phyloP scores from a whole-genome alignment of 2,329 filamentous ascomycete species.

The Ambrosiella cleistominuta region DNA sequence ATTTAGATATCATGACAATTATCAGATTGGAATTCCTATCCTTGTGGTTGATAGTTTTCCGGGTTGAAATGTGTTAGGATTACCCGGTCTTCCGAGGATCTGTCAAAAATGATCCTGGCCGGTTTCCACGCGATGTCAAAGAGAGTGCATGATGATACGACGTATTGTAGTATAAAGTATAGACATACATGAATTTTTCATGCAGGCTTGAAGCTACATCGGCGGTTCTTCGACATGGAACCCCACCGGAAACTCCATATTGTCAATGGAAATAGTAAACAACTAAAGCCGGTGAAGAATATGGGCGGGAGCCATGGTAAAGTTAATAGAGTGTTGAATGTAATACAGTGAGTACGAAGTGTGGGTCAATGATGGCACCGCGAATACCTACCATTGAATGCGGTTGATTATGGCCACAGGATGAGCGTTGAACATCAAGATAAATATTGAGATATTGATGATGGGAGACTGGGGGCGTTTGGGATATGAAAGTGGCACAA shows the following conservation, averaged over 20 bases:
- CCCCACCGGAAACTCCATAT: too few species aligned
- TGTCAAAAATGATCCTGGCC: not conserved
- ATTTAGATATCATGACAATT: too few species aligned
- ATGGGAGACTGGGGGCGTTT: not conserved
- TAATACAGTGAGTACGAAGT: not conserved
- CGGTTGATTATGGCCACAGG: not conserved
- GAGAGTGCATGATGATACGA: not conserved
- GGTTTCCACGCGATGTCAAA: not conserved
- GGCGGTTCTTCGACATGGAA: too few species aligned
- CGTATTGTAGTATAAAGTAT: not conserved
- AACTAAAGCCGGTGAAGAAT: not conserved
- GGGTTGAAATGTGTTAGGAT: too few species aligned
- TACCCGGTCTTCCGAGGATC: not conserved
- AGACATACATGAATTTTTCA: not conserved
- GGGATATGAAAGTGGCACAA: not conserved
- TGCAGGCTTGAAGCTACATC: not conserved
- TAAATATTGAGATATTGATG: too few species aligned
- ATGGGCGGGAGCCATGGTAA: not conserved
- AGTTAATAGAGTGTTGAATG: not conserved
- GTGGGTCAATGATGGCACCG: not conserved
- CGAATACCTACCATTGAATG: not conserved
- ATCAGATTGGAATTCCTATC: too few species aligned
- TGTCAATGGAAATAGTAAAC: not conserved
- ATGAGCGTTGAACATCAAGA: not conserved
- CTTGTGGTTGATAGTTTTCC: too few species aligned